These are phyloP conservation scores for Amborella trichopoda DNA, from an alignment of 164 flowering plant species.

Conservation along the genomic window DNA sequence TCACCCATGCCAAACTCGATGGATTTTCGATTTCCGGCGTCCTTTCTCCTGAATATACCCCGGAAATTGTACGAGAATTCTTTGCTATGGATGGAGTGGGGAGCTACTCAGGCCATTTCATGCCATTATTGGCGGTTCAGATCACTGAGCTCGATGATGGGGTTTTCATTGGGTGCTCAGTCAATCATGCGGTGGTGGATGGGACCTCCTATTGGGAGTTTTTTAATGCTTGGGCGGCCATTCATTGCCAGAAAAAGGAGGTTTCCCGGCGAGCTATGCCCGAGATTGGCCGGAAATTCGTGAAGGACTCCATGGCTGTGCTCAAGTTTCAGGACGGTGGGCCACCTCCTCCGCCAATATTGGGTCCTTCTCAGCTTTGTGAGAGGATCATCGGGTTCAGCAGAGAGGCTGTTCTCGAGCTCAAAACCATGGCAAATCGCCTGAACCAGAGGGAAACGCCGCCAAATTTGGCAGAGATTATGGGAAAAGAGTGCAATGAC, in stretches of 20 bases:
- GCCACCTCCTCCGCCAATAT: slow-evolving; percentile 49
- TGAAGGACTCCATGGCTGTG: slow-evolving; percentile 55
- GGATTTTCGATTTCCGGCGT: slow-evolving; percentile 21
- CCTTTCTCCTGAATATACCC: slow-evolving; percentile 32
- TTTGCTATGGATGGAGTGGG: slow-evolving; percentile 43
- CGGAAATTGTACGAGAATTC: slow-evolving; percentile 28
- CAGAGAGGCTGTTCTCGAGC: slow-evolving; percentile 36
- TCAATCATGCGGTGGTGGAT: slow-evolving; percentile 70
- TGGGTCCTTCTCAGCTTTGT: slow-evolving; percentile 34
- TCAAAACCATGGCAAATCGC: slow-evolving; percentile 48
- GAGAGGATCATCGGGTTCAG: slow-evolving; percentile 71
- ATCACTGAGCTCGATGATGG: slow-evolving; percentile 78
- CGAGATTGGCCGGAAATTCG: slow-evolving; percentile 36
- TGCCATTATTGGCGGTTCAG: slow-evolving; percentile 60
- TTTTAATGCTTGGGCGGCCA: slow-evolving; percentile 66
- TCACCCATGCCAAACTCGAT: slow-evolving; percentile 39
- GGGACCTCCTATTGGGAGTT: slow-evolving; percentile 95
- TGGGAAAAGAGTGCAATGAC: slow-evolving; percentile 39
- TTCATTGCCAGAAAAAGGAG: slow-evolving; percentile 23
- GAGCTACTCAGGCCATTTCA: slow-evolving; percentile 61
- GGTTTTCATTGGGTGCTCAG: slow-evolving; percentile 58
- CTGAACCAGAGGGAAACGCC: not conserved
- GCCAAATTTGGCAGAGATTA: slow-evolving; percentile 14
- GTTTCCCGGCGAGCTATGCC: slow-evolving; percentile 42
- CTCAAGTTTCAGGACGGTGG: slow-evolving; percentile 48